phyloP scores from a whole-genome alignment of 148 eudicot genomes.

The Diospyros kaki region DNA sequence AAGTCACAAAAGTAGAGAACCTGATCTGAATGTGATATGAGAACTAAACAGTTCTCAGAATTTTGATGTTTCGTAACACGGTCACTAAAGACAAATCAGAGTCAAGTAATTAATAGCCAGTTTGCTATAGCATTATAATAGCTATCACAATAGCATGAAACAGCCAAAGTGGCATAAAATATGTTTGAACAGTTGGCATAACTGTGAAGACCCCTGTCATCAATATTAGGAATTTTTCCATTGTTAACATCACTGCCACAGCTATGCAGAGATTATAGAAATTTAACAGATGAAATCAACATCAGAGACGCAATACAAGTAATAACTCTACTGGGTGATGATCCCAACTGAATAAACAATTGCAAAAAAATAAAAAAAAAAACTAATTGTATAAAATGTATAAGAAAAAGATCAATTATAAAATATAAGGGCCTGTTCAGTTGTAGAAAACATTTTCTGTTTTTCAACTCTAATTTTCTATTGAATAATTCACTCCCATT shows the following conservation, averaged over 20 bases:
- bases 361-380: background rate
- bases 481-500: background rate
- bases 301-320: background rate
- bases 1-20: background rate
- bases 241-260: background rate
- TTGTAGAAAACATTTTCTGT: too few relatives aligned
- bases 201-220: background rate
- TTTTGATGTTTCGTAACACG: background rate
- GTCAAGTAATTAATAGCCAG: background rate
- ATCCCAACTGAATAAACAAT: background rate
- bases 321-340: background rate
- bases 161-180: background rate
- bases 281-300: background rate
- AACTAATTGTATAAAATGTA: background rate
- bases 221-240: background rate
- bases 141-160: background rate
- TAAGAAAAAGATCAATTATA: background rate
- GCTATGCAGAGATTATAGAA: background rate
- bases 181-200: background rate
- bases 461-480: background rate
- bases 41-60: background rate
- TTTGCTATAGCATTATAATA: background rate
- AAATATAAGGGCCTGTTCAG: background rate
- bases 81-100: background rate
- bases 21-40: background rate